Evolutionary conservation across 306 rosid species (phyloP).

Genomic region (Cucurbita pepo): DNA sequence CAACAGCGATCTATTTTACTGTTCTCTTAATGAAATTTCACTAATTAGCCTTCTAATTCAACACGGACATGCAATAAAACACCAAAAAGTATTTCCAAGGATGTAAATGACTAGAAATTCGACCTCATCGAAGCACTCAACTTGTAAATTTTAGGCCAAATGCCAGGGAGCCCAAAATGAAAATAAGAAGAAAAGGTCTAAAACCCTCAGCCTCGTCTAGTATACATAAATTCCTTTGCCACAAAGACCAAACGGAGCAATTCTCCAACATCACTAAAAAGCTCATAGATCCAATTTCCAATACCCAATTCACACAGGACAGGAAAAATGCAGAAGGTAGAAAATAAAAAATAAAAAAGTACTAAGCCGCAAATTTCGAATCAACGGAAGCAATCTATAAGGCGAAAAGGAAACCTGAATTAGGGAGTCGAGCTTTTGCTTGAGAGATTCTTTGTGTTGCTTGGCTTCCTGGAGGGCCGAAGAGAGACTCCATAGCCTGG

Average conservation of each 20-base stretch:
- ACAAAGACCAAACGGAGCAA: neutral
- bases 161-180: neutral
- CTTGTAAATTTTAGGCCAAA: neutral
- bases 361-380: neutral
- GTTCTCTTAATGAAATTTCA: neutral
- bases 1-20: neutral
- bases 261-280: neutral
- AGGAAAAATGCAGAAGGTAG: neutral
- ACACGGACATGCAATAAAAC: neutral
- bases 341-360: neutral
- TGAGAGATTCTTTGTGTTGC: constrained; percentile 42
- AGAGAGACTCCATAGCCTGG: constrained; percentile 68
- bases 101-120: neutral
- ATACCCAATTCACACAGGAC: neutral
- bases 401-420: neutral
- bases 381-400: neutral
- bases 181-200: neutral
- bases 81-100: neutral
- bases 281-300: neutral
- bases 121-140: neutral
- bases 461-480: constrained; percentile 50
- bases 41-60: neutral
- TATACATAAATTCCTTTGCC: neutral
- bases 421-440: constrained; percentile 31
- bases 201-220: neutral